Evolutionary conservation across 306 rosid genomes (phyloP).

Genomic region (Adenanthera pavonina): DNA sequence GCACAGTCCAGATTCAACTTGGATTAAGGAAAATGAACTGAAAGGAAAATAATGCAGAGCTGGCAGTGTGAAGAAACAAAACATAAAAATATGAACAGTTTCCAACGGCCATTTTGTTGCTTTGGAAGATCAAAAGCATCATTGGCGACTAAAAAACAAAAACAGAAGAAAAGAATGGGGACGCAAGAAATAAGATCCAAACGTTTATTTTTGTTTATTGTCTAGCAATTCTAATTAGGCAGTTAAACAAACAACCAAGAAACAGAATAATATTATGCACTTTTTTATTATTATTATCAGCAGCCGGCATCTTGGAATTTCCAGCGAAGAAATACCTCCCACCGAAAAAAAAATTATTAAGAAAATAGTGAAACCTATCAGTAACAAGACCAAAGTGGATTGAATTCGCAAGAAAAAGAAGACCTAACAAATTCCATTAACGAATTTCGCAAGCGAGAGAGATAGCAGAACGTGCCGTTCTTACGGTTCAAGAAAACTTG

Average conservation of each 20-base stretch:
- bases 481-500: background rate
- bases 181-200: constrained; percentile 40
- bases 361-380: background rate
- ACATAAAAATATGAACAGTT: constrained; percentile 15
- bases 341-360: background rate
- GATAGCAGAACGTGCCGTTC: background rate
- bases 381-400: constrained; percentile 28
- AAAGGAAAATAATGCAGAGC: constrained; percentile 28
- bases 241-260: constrained; percentile 42
- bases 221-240: constrained; percentile 28
- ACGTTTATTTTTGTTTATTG: constrained; percentile 39
- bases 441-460: background rate
- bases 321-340: constrained; percentile 28
- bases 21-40: constrained; percentile 24
- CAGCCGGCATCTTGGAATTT: background rate
- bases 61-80: background rate
- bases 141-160: constrained; percentile 40
- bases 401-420: background rate
- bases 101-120: constrained; percentile 41
- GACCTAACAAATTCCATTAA: background rate
- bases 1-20: constrained; percentile 42
- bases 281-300: constrained; percentile 6
- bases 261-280: constrained; percentile 34
- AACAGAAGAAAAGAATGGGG: constrained; percentile 14
- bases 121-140: constrained; percentile 39